phyloP scores from a whole-genome alignment of 2,329 filamentous ascomycete species.

The Lojkania enalia region DNA sequence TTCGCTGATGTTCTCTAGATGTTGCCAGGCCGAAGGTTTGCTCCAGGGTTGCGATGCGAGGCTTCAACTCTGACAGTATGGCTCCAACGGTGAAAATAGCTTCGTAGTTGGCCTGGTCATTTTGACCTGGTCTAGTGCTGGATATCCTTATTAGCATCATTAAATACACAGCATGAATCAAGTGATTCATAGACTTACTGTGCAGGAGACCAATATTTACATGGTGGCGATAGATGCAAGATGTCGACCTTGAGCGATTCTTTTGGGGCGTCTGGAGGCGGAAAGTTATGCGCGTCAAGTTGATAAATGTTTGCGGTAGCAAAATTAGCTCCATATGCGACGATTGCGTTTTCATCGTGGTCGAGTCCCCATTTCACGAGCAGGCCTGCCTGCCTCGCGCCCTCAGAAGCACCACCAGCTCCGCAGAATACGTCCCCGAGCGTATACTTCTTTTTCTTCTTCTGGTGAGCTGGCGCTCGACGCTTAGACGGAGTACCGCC shows the following conservation, averaged over 20 bases:
- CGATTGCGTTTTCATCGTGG: constrained; percentile 15
- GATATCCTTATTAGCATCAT: background rate
- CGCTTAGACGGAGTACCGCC: background rate
- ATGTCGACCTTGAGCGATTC: constrained; percentile 16
- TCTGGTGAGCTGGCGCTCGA: background rate
- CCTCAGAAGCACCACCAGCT: constrained; percentile 25
- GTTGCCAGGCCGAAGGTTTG: constrained; percentile 20
- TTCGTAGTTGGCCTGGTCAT: constrained; percentile 28
- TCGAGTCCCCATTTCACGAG: constrained; percentile 21
- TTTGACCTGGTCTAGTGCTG: constrained; percentile 19
- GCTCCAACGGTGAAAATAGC: constrained; percentile 21
- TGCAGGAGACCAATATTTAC: constrained; percentile 17
- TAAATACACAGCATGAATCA: background rate
- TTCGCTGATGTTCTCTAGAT: constrained; percentile 11
- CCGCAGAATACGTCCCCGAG: constrained; percentile 28
- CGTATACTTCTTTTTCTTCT: constrained; percentile 7
- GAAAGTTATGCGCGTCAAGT: constrained; percentile 23
- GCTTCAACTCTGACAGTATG: constrained; percentile 19
- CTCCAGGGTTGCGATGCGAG: constrained; percentile 24
- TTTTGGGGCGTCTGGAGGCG: constrained; percentile 2
- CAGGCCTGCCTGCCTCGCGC: constrained; percentile 22
- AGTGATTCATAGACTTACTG: constrained; percentile 21
- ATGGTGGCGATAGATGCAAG: constrained; percentile 25
- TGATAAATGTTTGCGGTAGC: constrained; percentile 6
- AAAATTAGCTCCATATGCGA: constrained; percentile 20